Base-by-base conservation (phyloP, 192 early-diverging fungal genomes). In the Funneliformis geosporum region DNA sequence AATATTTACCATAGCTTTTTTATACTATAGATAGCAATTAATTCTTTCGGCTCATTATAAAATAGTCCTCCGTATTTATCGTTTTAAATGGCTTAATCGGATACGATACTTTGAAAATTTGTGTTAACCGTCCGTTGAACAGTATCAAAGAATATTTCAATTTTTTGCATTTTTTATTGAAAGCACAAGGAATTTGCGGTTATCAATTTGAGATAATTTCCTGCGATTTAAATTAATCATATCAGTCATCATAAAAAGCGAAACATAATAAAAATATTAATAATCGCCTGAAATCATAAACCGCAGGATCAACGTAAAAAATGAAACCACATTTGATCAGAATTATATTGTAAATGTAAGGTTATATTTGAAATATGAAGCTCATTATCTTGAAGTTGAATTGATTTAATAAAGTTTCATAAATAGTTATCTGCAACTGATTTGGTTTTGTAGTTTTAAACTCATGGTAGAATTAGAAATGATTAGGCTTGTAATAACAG, bases 141-240 rank as follows among this genome's bases (percentile, higher is more conserved):
- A 9, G 73, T 38, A n/a, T 74, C 73, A 74, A 38, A 74, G 38
- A 59, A 74, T 1, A 74, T 59, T 60, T 39, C 73, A 60, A 7
- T 38, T 60, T 9, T 28, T 18, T 6, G 16, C 10, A 2, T 74
- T 25, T 74, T 33, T 50, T 74, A n/a, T 74, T 60, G 50, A 47
- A 74, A 8, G 18, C 7, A 74, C 50, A 28, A 74, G 18, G 4
- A 59, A 74, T 59, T 74, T 74, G 23, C 33, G 28, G 33, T 74
- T 74, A 18, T 39, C 55, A 33, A 74, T 60, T 40, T 74, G 73
- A 2, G 27, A 74, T 38, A 74, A 60, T 55, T 74, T 74, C 12
- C 73, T 74, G 39, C 23, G 28, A 38, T 16, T 4, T 18, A 68
- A 2, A 69, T 39, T 40, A 40, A 39, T 69, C 9, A 8, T 7